phyloP scores from a whole-genome alignment of 2,329 filamentous ascomycete species.

The Chaetomium olivaceum region DNA sequence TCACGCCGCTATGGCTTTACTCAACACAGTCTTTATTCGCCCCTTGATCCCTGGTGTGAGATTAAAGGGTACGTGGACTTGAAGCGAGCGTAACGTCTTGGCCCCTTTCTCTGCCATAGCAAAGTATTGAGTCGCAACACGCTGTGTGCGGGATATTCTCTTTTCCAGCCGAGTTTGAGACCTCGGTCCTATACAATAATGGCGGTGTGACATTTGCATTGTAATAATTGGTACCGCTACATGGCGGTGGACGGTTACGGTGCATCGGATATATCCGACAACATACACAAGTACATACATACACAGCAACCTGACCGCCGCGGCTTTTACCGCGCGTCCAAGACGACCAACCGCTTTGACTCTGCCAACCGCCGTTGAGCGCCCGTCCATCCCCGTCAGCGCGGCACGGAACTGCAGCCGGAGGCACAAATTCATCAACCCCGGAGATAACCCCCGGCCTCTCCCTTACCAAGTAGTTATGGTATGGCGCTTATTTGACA shows the following conservation, averaged over 20 bases:
- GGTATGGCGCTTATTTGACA: neutral
- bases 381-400: neutral
- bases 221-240: neutral
- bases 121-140: neutral
- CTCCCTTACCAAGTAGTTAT: neutral
- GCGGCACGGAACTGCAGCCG: neutral
- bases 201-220: neutral
- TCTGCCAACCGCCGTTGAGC: too few species aligned
- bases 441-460: neutral
- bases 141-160: neutral
- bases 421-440: neutral
- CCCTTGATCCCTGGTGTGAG: neutral
- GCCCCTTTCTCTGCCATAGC: neutral
- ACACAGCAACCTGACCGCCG: neutral
- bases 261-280: neutral
- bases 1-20: neutral
- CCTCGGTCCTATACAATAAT: neutral
- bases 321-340: neutral
- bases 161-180: neutral
- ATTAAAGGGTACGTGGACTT: slow-evolving; percentile 5
- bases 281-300: neutral
- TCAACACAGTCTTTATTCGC: neutral
- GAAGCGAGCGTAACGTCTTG: slow-evolving; percentile 17
- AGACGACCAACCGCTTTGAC: neutral
- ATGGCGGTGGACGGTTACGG: neutral